phyloP scores from a whole-genome alignment of 805 yeast genomes.

The Lipomyces yamadae region DNA sequence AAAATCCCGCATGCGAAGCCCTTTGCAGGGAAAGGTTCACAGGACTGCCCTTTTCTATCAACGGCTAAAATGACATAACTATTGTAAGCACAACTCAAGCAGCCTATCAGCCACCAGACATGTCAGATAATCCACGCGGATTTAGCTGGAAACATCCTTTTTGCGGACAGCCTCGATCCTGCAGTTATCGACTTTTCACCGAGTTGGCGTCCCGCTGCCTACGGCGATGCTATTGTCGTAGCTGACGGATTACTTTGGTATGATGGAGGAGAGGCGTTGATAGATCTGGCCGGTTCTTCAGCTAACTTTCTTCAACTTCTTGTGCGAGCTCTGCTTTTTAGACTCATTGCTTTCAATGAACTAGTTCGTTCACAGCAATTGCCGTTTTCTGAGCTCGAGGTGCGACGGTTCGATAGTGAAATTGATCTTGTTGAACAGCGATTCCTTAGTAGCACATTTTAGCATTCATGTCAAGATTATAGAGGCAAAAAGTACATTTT shows the following conservation, averaged over 20 bases:
- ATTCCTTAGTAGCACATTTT: too few relatives aligned
- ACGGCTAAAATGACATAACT: too few relatives aligned
- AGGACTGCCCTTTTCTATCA: too few relatives aligned
- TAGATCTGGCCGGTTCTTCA: not conserved
- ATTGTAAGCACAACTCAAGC: too few relatives aligned
- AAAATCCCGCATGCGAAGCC: too few relatives aligned
- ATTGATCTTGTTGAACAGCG: not conserved
- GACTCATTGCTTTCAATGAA: conserved; percentile 7
- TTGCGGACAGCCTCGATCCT: not conserved
- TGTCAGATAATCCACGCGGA: conserved; percentile 4
- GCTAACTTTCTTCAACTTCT: not conserved
- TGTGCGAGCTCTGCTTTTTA: conserved; percentile 8
- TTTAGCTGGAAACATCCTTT: conserved; percentile 6
- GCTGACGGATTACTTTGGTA: conserved; percentile 3
- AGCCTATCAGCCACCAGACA: not conserved
- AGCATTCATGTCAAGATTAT: too few relatives aligned
- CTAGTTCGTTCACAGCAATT: not conserved
- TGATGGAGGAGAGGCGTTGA: not conserved
- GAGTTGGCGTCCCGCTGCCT: conserved; percentile 5
- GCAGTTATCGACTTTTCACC: conserved; percentile 10
- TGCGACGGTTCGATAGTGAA: not conserved
- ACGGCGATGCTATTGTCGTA: conserved; percentile 4
- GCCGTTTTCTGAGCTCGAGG: conserved; percentile 3
- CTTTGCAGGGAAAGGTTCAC: too few relatives aligned
- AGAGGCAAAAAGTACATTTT: too few relatives aligned